These are phyloP conservation scores for Penstemon barbatus DNA, from an alignment of 257 asterid species.

Conservation along the genomic window DNA sequence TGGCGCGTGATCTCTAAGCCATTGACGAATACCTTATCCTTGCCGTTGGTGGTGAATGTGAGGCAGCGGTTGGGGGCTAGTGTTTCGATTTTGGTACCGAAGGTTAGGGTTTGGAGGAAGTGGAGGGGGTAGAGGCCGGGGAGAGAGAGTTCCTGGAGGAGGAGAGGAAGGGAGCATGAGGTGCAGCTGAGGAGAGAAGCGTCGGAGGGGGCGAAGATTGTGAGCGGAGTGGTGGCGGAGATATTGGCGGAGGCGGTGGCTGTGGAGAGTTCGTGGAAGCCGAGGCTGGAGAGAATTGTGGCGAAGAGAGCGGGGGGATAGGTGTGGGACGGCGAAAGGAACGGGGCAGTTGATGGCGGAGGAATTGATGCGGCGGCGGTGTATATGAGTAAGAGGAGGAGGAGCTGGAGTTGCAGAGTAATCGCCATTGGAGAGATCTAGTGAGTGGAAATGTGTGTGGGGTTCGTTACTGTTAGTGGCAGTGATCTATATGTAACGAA, in stretches of 20 bases:
- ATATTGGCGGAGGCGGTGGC: slow-evolving; percentile 24
- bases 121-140: slow-evolving; percentile 72
- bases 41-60: slow-evolving; percentile 50
- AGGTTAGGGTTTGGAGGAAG: slow-evolving; percentile 62
- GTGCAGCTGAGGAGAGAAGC: slow-evolving; percentile 76
- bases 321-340: not conserved
- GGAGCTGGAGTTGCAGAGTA: not conserved
- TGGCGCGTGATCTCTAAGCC: slow-evolving; percentile 65
- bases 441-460: too few species aligned
- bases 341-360: not conserved
- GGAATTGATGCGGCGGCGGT: not conserved
- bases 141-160: slow-evolving; percentile 76
- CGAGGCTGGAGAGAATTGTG: not conserved
- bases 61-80: slow-evolving; percentile 71
- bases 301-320: not conserved
- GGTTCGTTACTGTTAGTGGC: too few species aligned
- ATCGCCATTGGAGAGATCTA: too few species aligned
- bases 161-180: slow-evolving; percentile 60
- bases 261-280: not conserved
- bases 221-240: slow-evolving; percentile 48
- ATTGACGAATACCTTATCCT: slow-evolving; percentile 52
- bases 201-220: slow-evolving; percentile 81
- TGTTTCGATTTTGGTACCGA: slow-evolving; percentile 82
- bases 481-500: too few species aligned
- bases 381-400: not conserved